Base-by-base conservation (phyloP, 345 rosid species). In the Citrus hindsii region DNA sequence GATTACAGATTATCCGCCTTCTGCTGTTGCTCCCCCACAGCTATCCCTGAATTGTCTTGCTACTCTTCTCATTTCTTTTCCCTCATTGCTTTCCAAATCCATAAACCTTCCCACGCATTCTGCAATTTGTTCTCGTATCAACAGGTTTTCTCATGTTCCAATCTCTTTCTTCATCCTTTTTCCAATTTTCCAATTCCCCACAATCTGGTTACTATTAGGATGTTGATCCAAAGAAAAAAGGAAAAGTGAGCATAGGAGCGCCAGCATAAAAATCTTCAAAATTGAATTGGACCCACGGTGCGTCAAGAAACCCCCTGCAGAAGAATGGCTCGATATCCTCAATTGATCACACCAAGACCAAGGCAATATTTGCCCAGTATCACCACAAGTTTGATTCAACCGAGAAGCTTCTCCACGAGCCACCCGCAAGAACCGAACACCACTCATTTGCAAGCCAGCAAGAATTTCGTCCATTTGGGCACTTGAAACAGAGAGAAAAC, bases 281-380 rank as follows among this genome's bases (percentile, higher is more conserved):
- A 76, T 79, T 1, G 83, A 83, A 56, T 79, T 79, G 80, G 78
- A 79, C 22, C 85, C 80, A 53, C 85, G 71, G 30, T 83, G 85
- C 13, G 78, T 79, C 85, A 69, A 83, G 37, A 83, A 80, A 3
- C 81, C 83, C 22, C 76, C 81, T 0, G 77, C 28, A 12, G 85
- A 88, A 9, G 97, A 93, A 80, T 69, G 81, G 22, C 77, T 59
- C 65, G 84, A 70, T 13, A 48, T 89, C 16, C 87, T 87, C 40
- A 64, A 72, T 25, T 60, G 88, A 30, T 14, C 55, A 48, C 6
- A 48, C 19, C 19, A 63, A 16, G 58, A 48, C 55, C 19, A 67
- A 16, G 58, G 33, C 53, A 37, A 59, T 28, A 35, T 64, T 6
- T 65, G 74, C 32, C 81, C 87, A 1, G 35, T 85, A 12, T 82